Evolutionary conservation across 2,329 filamentous ascomycete species (phyloP).

Genomic region (Monosporascus sp.): DNA sequence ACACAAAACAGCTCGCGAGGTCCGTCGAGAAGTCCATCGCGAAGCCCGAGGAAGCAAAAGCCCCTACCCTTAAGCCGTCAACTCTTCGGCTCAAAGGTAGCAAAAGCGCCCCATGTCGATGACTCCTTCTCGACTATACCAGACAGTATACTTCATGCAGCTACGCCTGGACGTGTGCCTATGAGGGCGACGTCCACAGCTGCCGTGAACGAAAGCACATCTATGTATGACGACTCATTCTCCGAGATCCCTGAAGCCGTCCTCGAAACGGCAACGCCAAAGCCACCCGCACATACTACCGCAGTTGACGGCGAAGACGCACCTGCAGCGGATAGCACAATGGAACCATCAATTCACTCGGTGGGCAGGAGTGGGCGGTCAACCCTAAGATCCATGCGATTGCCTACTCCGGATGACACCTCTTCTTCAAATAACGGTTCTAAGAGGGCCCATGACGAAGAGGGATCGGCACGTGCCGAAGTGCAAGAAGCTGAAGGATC

Average conservation of each 20-base stretch:
- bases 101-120: constrained; percentile 25
- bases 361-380: constrained; percentile 30
- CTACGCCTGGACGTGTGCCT: constrained; percentile 23
- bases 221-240: constrained; percentile 49
- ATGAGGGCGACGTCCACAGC: constrained; percentile 11
- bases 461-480: constrained; percentile 6
- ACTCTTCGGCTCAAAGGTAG: constrained; percentile 19
- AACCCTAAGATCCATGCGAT: constrained; percentile 31
- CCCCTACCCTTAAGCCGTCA: constrained; percentile 27
- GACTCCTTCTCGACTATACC: constrained; percentile 31
- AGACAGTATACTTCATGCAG: constrained; percentile 25
- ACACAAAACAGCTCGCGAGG: constrained; percentile 7
- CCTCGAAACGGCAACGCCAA: constrained; percentile 44
- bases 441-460: constrained; percentile 20
- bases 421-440: constrained; percentile 31
- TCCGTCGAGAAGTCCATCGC: constrained; percentile 11
- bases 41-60: constrained; percentile 32
- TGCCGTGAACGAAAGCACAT: constrained; percentile 24
- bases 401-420: constrained; percentile 49
- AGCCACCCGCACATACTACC: constrained; percentile 17
- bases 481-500: constrained; percentile 6
- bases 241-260: constrained; percentile 49
- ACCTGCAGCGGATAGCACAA: constrained; percentile 5
- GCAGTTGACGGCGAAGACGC: constrained; percentile 1
- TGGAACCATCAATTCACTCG: constrained; percentile 18